phyloP scores from a whole-genome alignment of 1,284 basidiomycete species.

The Fomitiporia mediterranea region DNA sequence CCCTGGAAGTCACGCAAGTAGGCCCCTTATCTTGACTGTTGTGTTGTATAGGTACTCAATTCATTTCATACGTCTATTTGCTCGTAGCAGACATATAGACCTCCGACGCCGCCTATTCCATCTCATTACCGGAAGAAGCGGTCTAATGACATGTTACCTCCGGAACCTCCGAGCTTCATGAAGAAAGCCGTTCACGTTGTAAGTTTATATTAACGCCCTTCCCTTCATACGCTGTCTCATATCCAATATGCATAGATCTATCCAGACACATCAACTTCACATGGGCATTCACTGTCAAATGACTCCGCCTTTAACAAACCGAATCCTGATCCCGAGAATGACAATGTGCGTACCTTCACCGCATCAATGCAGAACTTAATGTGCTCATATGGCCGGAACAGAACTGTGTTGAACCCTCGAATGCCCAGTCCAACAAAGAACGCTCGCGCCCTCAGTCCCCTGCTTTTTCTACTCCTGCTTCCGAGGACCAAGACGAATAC shows the following conservation, averaged over 20 bases:
- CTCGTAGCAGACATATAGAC: constrained; percentile 29
- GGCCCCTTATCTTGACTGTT: constrained; percentile 1
- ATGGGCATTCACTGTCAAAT: constrained; percentile 13
- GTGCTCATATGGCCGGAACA: background rate
- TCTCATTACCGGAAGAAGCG: constrained; percentile 26
- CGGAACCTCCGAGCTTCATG: constrained; percentile 6
- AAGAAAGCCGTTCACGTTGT: constrained; percentile 14
- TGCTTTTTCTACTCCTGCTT: background rate
- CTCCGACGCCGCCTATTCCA: constrained; percentile 33
- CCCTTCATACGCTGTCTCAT: background rate
- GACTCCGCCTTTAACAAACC: constrained; percentile 7
- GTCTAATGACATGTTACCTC: constrained; percentile 22
- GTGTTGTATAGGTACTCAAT: background rate
- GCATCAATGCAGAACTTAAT: background rate
- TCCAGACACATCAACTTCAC: constrained; percentile 19
- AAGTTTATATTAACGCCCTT: background rate
- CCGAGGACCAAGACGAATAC: constrained; percentile 7
- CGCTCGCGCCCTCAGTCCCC: constrained; percentile 5
- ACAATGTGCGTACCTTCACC: background rate
- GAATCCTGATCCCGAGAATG: background rate
- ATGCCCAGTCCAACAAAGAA: background rate
- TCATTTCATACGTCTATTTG: background rate
- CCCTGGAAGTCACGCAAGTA: constrained; percentile 11
- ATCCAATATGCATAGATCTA: constrained; percentile 10
- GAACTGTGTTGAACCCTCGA: background rate